phyloP scores from a whole-genome alignment of 2,329 filamentous ascomycete species.

The Talaromyces sp. region DNA sequence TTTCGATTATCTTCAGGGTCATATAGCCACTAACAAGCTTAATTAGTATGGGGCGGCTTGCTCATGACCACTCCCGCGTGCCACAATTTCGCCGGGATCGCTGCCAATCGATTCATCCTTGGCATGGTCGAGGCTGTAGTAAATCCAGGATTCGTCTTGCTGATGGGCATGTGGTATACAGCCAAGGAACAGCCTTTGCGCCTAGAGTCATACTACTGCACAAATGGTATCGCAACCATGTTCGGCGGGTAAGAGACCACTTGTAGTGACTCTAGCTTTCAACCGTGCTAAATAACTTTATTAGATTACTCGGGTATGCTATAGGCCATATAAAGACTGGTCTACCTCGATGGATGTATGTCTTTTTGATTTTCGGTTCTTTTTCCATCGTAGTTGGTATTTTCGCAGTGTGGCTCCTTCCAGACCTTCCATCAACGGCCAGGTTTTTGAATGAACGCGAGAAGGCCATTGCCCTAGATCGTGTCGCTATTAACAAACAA shows the following conservation, averaged over 20 bases:
- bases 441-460: constrained; percentile 52
- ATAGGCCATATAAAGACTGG: constrained; percentile 61
- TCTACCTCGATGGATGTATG: constrained; percentile 58
- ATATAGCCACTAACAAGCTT: constrained; percentile 1
- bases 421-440: constrained; percentile 50
- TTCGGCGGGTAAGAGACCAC: constrained; percentile 52
- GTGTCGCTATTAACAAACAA: constrained; percentile 55
- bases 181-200: constrained; percentile 54
- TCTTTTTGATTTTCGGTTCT: constrained; percentile 59
- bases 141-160: constrained; percentile 54
- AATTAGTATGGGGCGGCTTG: constrained; percentile 45
- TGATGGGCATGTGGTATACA: constrained; percentile 56
- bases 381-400: constrained; percentile 42
- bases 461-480: constrained; percentile 57
- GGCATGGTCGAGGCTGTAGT: constrained; percentile 54
- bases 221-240: constrained; percentile 64
- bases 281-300: background rate
- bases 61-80: constrained; percentile 50
- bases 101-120: constrained; percentile 50
- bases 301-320: constrained; percentile 57
- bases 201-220: constrained; percentile 59
- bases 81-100: constrained; percentile 48
- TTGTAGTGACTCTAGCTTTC: background rate
- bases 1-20: too few species aligned
- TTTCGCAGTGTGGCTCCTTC: constrained; percentile 41